Evolutionary conservation across 2,329 filamentous ascomycete genomes (phyloP).

Genomic region (Colletotrichum phormii): DNA sequence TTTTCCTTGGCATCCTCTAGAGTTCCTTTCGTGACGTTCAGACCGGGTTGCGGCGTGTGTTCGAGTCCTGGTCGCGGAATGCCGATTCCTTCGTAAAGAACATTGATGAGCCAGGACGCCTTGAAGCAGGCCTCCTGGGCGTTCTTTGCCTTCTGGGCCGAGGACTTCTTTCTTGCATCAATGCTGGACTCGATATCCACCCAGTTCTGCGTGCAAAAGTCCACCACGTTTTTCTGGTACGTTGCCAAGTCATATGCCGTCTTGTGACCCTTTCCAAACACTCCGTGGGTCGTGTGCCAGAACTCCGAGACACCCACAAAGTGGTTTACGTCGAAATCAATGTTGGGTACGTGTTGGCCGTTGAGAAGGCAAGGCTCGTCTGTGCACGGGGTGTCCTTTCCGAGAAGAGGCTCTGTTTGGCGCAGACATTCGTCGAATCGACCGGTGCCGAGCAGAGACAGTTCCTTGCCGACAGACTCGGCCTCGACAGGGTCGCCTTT

Average conservation of each 20-base stretch:
- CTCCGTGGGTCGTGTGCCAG: constrained; percentile 97
- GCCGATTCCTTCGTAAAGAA: constrained; percentile 95
- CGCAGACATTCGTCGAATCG: constrained; percentile 86
- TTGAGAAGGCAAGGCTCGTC: constrained; percentile 90
- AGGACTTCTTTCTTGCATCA: constrained; percentile 74
- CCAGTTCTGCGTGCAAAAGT: constrained; percentile 91
- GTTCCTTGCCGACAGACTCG: constrained; percentile 49
- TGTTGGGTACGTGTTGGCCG: constrained; percentile 91
- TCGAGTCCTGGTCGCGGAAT: constrained; percentile 88
- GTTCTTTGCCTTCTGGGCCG: constrained; percentile 81
- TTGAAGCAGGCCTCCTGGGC: constrained; percentile 96
- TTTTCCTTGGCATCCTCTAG: constrained; percentile 77
- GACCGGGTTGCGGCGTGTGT: constrained; percentile 59
- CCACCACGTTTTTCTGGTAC: constrained; percentile 85
- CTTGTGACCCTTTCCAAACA: constrained; percentile 83
- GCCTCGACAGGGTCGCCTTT: constrained; percentile 69
- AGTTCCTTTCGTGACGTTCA: constrained; percentile 80
- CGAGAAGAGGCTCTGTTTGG: constrained; percentile 85
- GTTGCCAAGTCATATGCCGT: constrained; percentile 86
- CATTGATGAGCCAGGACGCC: constrained; percentile 96
- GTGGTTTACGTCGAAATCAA: constrained; percentile 97
- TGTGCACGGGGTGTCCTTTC: constrained; percentile 87
- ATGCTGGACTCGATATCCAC: constrained; percentile 76
- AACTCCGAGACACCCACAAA: constrained; percentile 98
- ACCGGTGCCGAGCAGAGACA: constrained; percentile 83